Conservation (phyloP, 805 yeast genomes). For the Isabelozyma gotoi region DNA sequence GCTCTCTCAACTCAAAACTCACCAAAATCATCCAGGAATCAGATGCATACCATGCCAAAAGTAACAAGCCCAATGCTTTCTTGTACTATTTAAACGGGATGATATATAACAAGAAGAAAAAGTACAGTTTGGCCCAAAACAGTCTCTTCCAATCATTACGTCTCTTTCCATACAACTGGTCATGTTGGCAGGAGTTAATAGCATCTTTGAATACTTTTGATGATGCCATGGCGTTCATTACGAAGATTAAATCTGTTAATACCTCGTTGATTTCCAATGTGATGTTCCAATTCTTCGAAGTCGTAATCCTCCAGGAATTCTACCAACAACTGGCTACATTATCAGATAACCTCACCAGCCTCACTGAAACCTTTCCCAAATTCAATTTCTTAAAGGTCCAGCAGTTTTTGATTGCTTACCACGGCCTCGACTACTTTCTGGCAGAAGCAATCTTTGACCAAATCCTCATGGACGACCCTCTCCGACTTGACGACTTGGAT, state of each 20-base stretch:
- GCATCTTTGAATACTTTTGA: constrained; percentile 60
- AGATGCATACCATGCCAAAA: constrained; percentile 25
- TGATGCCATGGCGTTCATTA: constrained; percentile 49
- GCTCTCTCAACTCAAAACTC: constrained; percentile 30
- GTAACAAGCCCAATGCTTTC: constrained; percentile 50
- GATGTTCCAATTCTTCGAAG: constrained; percentile 57
- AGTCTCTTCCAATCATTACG: constrained; percentile 60
- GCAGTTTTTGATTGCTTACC: constrained; percentile 77
- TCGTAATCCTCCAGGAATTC: constrained; percentile 73
- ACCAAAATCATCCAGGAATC: constrained; percentile 40
- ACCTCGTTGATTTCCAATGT: constrained; percentile 26
- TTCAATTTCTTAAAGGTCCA: constrained; percentile 77
- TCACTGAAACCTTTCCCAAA: constrained; percentile 62
- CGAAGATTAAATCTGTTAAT: constrained; percentile 36
- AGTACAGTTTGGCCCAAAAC: constrained; percentile 58
- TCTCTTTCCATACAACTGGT: constrained; percentile 85
- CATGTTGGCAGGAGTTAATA: constrained; percentile 83
- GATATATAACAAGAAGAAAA: constrained; percentile 60
- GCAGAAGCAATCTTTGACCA: constrained; percentile 81
- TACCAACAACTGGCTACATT: constrained; percentile 62
- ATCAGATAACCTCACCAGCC: constrained; percentile 46
- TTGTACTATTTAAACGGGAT: constrained; percentile 73
- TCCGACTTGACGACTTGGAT: constrained; percentile 87
- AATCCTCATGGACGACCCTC: constrained; percentile 72
- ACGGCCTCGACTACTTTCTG: constrained; percentile 77